A percentile compares a stretch with the other conserved stretches of the same genome.
These are phyloP conservation scores for Cladosporium sp. DNA, from an alignment of 2,329 filamentous ascomycete genomes.

Conservation along the genomic window DNA sequence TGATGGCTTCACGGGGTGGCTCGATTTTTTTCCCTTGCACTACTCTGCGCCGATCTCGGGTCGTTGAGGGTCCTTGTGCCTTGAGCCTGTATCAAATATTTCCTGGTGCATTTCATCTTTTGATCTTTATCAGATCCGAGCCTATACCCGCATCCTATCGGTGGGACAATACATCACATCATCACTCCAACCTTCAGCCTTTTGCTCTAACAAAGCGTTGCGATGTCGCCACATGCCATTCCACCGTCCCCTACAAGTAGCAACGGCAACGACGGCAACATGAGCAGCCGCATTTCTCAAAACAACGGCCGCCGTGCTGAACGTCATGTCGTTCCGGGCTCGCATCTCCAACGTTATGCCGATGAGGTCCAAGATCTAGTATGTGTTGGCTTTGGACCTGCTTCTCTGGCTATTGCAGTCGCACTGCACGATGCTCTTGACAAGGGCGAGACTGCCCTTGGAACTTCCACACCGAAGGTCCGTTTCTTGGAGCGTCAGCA, in stretches of 20 bases:
- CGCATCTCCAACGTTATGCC: conserved; percentile 47
- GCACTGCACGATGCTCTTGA: conserved; percentile 78
- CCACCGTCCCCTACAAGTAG: conserved; percentile 4
- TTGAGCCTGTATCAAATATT: background rate
- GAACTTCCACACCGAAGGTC: conserved; percentile 58
- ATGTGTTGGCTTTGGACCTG: conserved; percentile 89
- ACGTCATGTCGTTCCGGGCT: conserved; percentile 6
- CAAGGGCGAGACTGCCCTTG: conserved; percentile 32
- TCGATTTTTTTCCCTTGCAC: conserved; percentile 7
- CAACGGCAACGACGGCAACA: conserved; percentile 6
- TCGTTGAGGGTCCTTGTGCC: background rate
- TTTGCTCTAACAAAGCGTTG: conserved; percentile 1
- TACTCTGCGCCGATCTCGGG: conserved; percentile 9
- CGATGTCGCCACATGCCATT: conserved; percentile 18
- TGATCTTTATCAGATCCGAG: conserved; percentile 14
- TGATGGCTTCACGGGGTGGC: background rate
- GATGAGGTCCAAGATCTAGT: conserved; percentile 74
- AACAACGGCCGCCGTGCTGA: background rate
- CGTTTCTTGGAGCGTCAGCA: conserved; percentile 84
- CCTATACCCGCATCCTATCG: conserved; percentile 1
- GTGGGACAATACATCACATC: conserved; percentile 2
- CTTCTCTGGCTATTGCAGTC: conserved; percentile 82
- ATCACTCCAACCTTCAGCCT: background rate
- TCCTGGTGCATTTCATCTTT: conserved; percentile 1
- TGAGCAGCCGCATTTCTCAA: conserved; percentile 4